Base-by-base conservation (phyloP, 1,139 yeast species). In the Yamadazyma sp. region DNA sequence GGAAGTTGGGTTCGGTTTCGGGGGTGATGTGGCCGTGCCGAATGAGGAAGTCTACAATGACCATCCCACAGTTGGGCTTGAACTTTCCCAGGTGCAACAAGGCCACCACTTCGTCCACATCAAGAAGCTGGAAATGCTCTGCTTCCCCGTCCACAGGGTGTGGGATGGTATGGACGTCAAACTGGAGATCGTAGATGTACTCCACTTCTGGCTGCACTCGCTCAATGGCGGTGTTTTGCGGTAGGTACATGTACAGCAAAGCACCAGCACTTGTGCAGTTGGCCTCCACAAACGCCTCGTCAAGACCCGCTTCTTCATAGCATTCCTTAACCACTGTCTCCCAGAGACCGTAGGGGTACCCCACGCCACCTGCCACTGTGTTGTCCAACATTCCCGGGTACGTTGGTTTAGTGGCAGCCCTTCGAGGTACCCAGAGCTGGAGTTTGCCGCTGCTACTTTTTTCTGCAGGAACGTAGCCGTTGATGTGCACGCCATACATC, bases 361-460 rank as follows among this genome's bases (percentile, higher is more conserved):
- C 96, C 15, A 92, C 57, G 0, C 98, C 98, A 1, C 98, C 98
- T 0, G 96, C 98, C 5, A 92, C 87, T 1, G 95, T 87, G 56
- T 90, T 92, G 58, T 92, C 98, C 31, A 89, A 72, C 86, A 80
- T 84, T 0, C 87, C 85, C 0, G 98, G 97, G 63, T 80, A 89
- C 0, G 97, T 92, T 13, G 86, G 83, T 56, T 92, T 92, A 1
- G 80, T 72, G 11, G 67, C 56, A 0, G 97, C 76, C 47, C 98
- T 69, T 44, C 87, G 67, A 0, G 98, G 96, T 5, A 90, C 73
- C 97, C 97, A 92, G 40, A 92, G 53, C 51, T 78, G 76, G 32
- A 80, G 52, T 29, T 70, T 68, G 0, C 73, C 75, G 16, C 69
- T 58, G 10, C 68, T 60, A 2, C 65, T 42, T 15, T 50, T 52